Evolutionary conservation across 495 filamentous ascomycete species (phyloP), one percentile per base, ranked within the genome.

Genomic region (Penicillium macrosclerotiorum): DNA sequence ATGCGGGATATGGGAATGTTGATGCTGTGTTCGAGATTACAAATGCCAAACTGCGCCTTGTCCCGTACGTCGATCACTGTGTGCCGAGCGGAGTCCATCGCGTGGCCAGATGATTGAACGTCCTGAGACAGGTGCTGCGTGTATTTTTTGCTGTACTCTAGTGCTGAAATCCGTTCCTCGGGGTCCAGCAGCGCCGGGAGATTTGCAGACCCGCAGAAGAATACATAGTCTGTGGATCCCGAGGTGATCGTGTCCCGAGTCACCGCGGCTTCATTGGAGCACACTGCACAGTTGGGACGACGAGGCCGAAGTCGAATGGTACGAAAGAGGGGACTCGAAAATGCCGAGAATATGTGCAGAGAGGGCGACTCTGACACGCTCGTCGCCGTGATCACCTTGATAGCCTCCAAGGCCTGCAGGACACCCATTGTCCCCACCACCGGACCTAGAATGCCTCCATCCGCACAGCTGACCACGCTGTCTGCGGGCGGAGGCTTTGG

Each of bases 361-460:
- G 61, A 54, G 1, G 67, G 69, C 7, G 65, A 55, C 16, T 54
- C 47, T 7, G 19, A 37, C 2, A 3, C 24, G 11, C 26, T 26
- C 14, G 25, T 6, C 17, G 22, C 17, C 0, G 76, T 73, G 14
- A 97, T 71, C 3, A 96, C 60, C 57, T 95, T 95, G 57, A 98
- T 85, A 5, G 90, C 82, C 65, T 96, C 90, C 24, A 91, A 70
- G 0, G 93, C 93, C 67, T 96, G 90, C 30, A 95, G 66, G 2
- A 95, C 84, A 4, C 93, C 93, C 91, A 98, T 96, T 8, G 86
- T 79, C 1, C 93, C 93, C 0, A 98, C 93, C 0, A 96, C 92
- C 0, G 93, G 88, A 0, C 93, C 93, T 6, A 98, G 49, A 30
- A 98, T 89, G 2, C 93, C 93, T 1, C 89, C 90, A 57, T 98